Evolutionary conservation across 179 eudicot genomes (phyloP).

Genomic region (Spinacia oleracea): DNA sequence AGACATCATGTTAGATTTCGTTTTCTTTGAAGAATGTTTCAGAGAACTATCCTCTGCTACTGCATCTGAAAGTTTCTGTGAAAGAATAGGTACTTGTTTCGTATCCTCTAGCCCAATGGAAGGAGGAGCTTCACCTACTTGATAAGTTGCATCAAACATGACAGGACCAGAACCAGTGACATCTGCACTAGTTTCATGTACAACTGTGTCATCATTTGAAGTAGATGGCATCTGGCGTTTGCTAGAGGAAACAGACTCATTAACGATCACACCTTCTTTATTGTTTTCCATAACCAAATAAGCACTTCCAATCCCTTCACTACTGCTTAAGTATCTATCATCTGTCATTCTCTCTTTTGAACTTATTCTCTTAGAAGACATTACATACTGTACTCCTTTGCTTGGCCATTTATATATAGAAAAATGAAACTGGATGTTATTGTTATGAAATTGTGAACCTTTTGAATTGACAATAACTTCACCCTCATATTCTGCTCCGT

Average conservation of each 20-base stretch:
- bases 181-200: conserved; percentile 11
- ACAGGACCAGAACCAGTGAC: background rate
- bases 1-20: conserved; percentile 32
- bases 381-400: conserved; percentile 50
- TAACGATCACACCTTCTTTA: conserved; percentile 7
- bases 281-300: conserved; percentile 9
- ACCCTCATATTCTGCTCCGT: conserved; percentile 28
- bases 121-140: conserved; percentile 15
- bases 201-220: conserved; percentile 4
- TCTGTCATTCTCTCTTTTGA: conserved; percentile 32
- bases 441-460: conserved; percentile 31
- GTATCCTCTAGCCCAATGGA: conserved; percentile 20
- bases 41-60: background rate
- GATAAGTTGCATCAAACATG: background rate
- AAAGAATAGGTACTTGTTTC: conserved; percentile 8
- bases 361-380: conserved; percentile 43
- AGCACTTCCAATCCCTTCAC: background rate
- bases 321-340: background rate
- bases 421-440: conserved; percentile 63
- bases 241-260: conserved; percentile 22
- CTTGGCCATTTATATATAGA: conserved; percentile 91
- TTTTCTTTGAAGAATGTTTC: conserved; percentile 19
- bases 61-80: background rate
- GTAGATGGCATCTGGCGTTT: conserved; percentile 14
- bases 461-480: conserved; percentile 20